phyloP scores from a whole-genome alignment of 1,284 basidiomycete genomes.

The Ustilago shanxiensis region DNA sequence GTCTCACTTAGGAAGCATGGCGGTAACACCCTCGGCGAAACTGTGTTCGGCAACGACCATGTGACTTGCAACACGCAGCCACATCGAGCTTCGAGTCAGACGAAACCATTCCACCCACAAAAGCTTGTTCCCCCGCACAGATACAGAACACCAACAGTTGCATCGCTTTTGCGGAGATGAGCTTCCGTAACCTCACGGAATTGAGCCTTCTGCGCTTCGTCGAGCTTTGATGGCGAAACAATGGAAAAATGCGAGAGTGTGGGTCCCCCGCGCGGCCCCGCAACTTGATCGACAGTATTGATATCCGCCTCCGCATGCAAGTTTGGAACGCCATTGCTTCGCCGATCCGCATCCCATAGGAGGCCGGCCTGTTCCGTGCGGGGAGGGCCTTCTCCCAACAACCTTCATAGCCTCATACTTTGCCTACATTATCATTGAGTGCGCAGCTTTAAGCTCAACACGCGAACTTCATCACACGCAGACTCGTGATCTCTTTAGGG shows the following conservation, averaged over 20 bases:
- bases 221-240: neutral
- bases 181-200: no score
- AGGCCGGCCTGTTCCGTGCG: neutral
- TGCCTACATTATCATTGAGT: neutral
- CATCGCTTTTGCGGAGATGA: neutral
- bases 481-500: neutral
- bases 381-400: neutral
- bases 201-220: neutral
- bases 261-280: constrained; percentile 5
- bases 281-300: neutral
- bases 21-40: constrained; percentile 30
- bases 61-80: neutral
- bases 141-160: neutral
- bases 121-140: neutral
- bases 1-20: neutral
- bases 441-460: neutral
- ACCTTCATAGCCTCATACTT: neutral
- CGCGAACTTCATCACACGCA: neutral
- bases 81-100: neutral
- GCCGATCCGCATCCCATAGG: constrained; percentile 2
- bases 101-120: neutral
- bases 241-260: neutral
- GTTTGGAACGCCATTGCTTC: neutral
- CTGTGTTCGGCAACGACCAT: constrained; percentile 9
- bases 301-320: neutral